phyloP scores from a whole-genome alignment of 2,329 filamentous ascomycete genomes.

The Microsporum ferrugineum region DNA sequence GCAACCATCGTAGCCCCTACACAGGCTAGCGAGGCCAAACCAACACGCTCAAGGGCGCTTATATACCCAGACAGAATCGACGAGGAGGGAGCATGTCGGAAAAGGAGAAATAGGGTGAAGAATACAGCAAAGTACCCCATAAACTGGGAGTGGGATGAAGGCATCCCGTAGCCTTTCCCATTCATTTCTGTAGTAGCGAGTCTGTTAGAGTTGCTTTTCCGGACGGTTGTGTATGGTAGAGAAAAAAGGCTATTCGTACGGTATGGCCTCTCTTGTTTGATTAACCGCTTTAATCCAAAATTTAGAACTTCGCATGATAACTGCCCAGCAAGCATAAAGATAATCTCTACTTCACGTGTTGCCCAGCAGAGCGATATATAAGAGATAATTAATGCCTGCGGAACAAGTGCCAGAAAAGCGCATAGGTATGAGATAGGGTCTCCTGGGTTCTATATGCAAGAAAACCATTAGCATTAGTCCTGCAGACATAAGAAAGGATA shows the following conservation, averaged over 20 bases:
- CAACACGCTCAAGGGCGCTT: constrained; percentile 44
- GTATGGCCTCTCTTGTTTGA: constrained; percentile 80
- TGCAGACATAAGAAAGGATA: background rate
- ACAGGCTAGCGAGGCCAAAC: constrained; percentile 48
- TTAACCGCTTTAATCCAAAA: constrained; percentile 75
- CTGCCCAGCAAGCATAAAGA: constrained; percentile 84
- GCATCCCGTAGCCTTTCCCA: constrained; percentile 96
- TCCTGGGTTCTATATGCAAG: constrained; percentile 56
- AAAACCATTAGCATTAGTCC: background rate
- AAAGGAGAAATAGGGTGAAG: constrained; percentile 69
- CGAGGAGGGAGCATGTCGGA: constrained; percentile 54
- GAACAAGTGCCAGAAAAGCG: constrained; percentile 87
- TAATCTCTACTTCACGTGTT: constrained; percentile 78
- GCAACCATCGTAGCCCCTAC: constrained; percentile 58
- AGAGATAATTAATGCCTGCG: constrained; percentile 78
- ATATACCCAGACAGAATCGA: constrained; percentile 28
- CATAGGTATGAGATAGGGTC: constrained; percentile 77
- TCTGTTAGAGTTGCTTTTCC: no score
- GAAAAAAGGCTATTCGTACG: constrained; percentile 41
- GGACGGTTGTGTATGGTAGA: no score
- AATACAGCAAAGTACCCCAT: constrained; percentile 83
- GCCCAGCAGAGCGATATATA: constrained; percentile 87
- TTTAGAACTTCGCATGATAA: constrained; percentile 85
- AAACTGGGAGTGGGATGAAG: constrained; percentile 88
- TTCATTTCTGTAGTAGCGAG: constrained; percentile 30